A percentile compares a stretch with the other conserved stretches of the same genome.
These are phyloP conservation scores for Plasmodium ovale DNA, from an alignment of 169 alveolate genomes.

Conservation along the genomic window DNA sequence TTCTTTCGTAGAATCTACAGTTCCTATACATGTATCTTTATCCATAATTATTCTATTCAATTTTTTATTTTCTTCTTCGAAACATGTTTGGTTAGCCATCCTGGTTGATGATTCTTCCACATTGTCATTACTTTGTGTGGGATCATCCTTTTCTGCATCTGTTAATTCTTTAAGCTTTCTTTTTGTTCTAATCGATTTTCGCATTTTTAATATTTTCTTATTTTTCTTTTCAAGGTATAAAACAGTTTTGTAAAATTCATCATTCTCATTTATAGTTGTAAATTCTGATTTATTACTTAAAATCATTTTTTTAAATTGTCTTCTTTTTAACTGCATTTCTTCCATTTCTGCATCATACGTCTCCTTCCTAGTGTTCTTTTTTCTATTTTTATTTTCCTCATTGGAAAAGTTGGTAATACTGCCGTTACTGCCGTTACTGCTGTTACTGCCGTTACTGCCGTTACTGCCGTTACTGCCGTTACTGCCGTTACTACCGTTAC, in stretches of 20 bases:
- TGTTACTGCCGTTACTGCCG: neutral
- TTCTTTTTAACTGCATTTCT: slow-evolving; percentile 45
- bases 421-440: neutral
- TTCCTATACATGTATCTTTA: neutral
- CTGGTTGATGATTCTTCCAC: neutral
- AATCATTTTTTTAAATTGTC: slow-evolving; percentile 46
- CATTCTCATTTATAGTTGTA: slow-evolving; percentile 59
- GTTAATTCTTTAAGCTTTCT: slow-evolving; percentile 17
- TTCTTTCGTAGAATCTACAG: neutral
- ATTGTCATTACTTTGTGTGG: neutral
- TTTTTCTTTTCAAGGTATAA: slow-evolving; percentile 60
- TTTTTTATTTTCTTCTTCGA: neutral
- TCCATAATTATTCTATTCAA: neutral
- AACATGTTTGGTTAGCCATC: too few relatives aligned
- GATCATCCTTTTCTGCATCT: slow-evolving; percentile 24
- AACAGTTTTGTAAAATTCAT: slow-evolving; percentile 63
- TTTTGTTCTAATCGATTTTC: slow-evolving; percentile 42
- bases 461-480: neutral
- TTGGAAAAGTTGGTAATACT: too few relatives aligned
- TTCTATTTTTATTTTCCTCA: neutral
- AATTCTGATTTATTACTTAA: slow-evolving; percentile 60
- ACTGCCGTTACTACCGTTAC: neutral
- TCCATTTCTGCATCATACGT: slow-evolving; percentile 35
- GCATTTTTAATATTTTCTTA: slow-evolving; percentile 59
- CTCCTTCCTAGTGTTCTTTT: neutral